phyloP scores from a whole-genome alignment of 768 basidiomycete species.

The Filobasidium wieringae region DNA sequence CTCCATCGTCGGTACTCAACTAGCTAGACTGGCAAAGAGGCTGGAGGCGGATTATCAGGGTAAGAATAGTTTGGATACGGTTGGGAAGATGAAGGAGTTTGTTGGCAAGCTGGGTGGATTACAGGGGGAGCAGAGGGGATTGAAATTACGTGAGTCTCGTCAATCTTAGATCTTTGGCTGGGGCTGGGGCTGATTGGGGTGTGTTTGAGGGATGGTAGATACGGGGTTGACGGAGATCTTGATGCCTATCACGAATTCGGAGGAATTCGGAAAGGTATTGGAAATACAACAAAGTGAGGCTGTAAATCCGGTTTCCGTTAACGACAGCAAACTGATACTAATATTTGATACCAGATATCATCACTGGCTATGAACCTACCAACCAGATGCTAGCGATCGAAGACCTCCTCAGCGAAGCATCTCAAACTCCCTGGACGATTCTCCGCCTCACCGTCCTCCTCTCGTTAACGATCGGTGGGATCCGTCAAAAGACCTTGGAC shows the following conservation, averaged over 20 bases:
- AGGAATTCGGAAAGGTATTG: slow-evolving; percentile 77
- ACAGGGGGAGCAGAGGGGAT: slow-evolving; percentile 78
- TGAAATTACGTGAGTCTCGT: slow-evolving; percentile 64
- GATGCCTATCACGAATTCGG: slow-evolving; percentile 68
- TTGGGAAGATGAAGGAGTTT: slow-evolving; percentile 82
- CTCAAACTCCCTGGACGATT: slow-evolving; percentile 43
- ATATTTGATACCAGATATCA: slow-evolving; percentile 52
- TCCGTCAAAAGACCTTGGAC: slow-evolving; percentile 76
- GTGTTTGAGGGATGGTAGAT: slow-evolving; percentile 45
- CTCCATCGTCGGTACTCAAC: slow-evolving; percentile 65
- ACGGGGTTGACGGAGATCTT: slow-evolving; percentile 88
- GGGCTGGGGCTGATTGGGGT: neutral
- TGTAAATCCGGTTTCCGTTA: neutral
- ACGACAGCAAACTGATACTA: neutral
- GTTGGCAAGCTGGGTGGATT: slow-evolving; percentile 88
- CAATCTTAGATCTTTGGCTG: neutral
- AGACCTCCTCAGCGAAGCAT: slow-evolving; percentile 72
- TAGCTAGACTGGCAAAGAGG: slow-evolving; percentile 69
- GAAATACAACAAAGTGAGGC: slow-evolving; percentile 88
- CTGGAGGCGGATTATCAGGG: slow-evolving; percentile 89
- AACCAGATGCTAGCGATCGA: slow-evolving; percentile 77
- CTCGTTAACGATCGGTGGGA: slow-evolving; percentile 68
- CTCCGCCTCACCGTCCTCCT: slow-evolving; percentile 74
- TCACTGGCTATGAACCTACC: slow-evolving; percentile 76
- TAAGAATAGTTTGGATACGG: slow-evolving; percentile 75